Conservation (phyloP, 2,329 filamentous ascomycete species). For the Waltergamsia citrina region DNA sequence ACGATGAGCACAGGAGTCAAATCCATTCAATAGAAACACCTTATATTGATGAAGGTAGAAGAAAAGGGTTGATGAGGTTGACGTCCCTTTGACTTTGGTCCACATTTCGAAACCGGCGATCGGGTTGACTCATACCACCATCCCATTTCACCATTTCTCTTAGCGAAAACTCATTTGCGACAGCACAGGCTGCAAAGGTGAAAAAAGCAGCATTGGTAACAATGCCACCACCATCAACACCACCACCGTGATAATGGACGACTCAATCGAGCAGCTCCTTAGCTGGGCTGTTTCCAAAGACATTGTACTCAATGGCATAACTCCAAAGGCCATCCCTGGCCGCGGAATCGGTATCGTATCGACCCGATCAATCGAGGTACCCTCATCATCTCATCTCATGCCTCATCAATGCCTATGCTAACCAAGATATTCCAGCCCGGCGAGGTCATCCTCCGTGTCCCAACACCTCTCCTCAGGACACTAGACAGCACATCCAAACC, state of each 20-base stretch:
- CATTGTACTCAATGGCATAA: conserved; percentile 57
- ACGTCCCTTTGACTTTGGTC: no score
- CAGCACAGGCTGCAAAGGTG: no score
- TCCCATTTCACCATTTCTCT: no score
- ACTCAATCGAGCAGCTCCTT: conserved; percentile 34
- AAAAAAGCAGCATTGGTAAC: no score
- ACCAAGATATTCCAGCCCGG: conserved; percentile 21
- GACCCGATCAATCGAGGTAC: conserved; percentile 53
- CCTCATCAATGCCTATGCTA: background rate
- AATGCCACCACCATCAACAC: background rate
- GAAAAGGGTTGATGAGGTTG: no score
- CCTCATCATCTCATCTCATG: background rate
- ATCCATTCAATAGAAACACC: no score
- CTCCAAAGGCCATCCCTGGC: conserved; percentile 56
- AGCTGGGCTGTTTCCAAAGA: conserved; percentile 59
- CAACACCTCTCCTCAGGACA: conserved; percentile 53
- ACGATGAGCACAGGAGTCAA: no score
- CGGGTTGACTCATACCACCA: no score
- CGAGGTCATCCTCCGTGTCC: conserved; percentile 56
- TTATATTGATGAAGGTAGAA: no score
- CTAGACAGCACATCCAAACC: conserved; percentile 46
- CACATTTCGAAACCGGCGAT: no score
- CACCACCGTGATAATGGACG: background rate
- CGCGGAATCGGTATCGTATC: conserved; percentile 73
- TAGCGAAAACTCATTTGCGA: no score